Evolutionary conservation across 1,139 yeast genomes (phyloP), one percentile per base, ranked within the genome.

Genomic region (Magnusiomyces ingens): DNA sequence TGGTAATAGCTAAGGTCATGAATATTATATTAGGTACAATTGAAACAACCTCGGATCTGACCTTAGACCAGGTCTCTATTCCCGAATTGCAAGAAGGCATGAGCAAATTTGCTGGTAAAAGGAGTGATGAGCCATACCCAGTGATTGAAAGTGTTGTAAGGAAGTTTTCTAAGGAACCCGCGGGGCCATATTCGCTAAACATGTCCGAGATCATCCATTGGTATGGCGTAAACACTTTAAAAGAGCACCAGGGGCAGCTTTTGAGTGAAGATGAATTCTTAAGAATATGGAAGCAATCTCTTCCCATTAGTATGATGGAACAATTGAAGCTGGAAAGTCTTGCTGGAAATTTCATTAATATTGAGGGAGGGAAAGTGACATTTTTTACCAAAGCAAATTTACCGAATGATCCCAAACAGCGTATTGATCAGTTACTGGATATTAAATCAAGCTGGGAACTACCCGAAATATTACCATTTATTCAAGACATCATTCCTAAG

Each of bases 401-500:
- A 50, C 18, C 66, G 63, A 40, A 36, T 50, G 42, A 45, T 44
- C n/a, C 32, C 36, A 15, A 65, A 67, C 68, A 50, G 51, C n/a
- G 57, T 57, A 10, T 49, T 62, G 75, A 75, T 49, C 78, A 80
- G 60, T 71, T 93, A 50, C 84, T 93, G 64, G 70, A 72, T 43
- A 62, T 83, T 46, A 84, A 82, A 59, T 65, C 75, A 1, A 75
- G 74, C 37, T 93, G 98, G 98, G 81, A 76, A 5, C 68, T 84
- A 51, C 78, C 77, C 0, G 96, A 90, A 49, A 77, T 93, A 29
- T 71, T 73, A 21, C 96, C 96, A 1, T 87, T 80, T 61, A 72
- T 91, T 5, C 71, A 70, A 32, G 82, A 79, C 22, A 57, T 73
- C 10, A 72, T 81, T 53, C 79, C 84, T 55, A 71, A 75, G 42